Base-by-base conservation (phyloP, 1,284 basidiomycete genomes). In the Gymnopus androsaceus region DNA sequence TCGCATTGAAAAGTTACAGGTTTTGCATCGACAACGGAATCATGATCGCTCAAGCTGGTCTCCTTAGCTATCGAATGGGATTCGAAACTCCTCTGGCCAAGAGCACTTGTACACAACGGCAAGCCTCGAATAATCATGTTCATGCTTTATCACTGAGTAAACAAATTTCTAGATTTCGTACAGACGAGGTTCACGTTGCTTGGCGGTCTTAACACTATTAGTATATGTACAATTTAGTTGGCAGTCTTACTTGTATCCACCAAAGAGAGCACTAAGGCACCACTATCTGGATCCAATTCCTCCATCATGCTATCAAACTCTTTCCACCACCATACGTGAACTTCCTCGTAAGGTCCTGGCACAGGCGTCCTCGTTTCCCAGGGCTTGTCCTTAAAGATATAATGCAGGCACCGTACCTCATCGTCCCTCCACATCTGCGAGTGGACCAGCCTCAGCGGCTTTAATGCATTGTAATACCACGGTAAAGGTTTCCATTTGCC, bases 1-100 rank as follows among this genome's bases (percentile, higher is more conserved):
- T 42, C 25, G 59, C 47, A 51, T 36, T 50, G 5, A 31, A 51
- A 31, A 44, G 21, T 44, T 15, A 36, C 42, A 96, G 95, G 54
- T 98, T 97, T 73, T 98, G 96, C 72, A 98, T 99, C 60, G 97
- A 99, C 73, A 99, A 99, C 67, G 97, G 97, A 2, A 96, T 99
- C 67, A 99, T 99, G 97, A 99, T 99, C 56, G 97, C 97, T 1
- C 97, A 99, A 71, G 97, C 97, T 2, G 96, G 96, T 25, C 77
- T 99, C 46, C 78, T 99, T 36, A 87, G 89, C 57, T 94, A 87
- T 71, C 82, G 97, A 5, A 98, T 97, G 94, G 96, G 96, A n/a
- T 81, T 86, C 61, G 73, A 74, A 45, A 97, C 94, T 1, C 82
- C 88, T 2, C 67, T 98, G 31, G 72, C 80, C 38, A 85, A 95